These are phyloP conservation scores for Aspergillus conjunctus DNA, from an alignment of 495 filamentous ascomycete species.

Conservation along the genomic window DNA sequence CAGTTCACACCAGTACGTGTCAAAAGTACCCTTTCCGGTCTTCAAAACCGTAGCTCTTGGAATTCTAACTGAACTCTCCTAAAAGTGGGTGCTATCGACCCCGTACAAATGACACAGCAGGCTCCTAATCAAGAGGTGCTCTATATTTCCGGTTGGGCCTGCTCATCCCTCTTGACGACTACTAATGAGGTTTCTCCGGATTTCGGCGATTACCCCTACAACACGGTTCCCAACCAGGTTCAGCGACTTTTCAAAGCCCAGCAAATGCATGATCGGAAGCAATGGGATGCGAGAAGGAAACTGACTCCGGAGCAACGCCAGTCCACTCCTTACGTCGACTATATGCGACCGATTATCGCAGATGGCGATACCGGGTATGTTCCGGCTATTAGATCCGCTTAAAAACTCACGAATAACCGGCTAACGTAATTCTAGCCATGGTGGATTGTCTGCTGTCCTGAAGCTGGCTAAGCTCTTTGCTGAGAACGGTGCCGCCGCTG, in stretches of 20 bases:
- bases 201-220: conserved; percentile 98
- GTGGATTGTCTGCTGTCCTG: conserved; percentile 86
- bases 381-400: neutral
- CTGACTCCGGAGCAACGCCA: conserved; percentile 70
- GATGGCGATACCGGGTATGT: conserved; percentile 90
- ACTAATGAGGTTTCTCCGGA: conserved; percentile 97
- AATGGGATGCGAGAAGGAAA: conserved; percentile 81
- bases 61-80: conserved; percentile 18
- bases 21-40: neutral
- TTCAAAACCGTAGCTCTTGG: conserved; percentile 10
- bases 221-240: conserved; percentile 97
- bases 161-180: conserved; percentile 84
- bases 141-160: conserved; percentile 97
- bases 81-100: conserved; percentile 94
- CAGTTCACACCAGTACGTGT: conserved; percentile 83
- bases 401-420: neutral
- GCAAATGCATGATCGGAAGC: conserved; percentile 92
- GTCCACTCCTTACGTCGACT: conserved; percentile 82
- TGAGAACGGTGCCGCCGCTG: conserved; percentile 95
- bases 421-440: conserved; percentile 51
- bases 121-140: conserved; percentile 93
- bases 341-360: conserved; percentile 92
- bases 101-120: conserved; percentile 98
- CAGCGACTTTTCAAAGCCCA: conserved; percentile 95
- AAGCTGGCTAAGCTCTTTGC: conserved; percentile 98